Base-by-base conservation (phyloP, 116 monocot genomes). In the Cymodocea nodosa region DNA sequence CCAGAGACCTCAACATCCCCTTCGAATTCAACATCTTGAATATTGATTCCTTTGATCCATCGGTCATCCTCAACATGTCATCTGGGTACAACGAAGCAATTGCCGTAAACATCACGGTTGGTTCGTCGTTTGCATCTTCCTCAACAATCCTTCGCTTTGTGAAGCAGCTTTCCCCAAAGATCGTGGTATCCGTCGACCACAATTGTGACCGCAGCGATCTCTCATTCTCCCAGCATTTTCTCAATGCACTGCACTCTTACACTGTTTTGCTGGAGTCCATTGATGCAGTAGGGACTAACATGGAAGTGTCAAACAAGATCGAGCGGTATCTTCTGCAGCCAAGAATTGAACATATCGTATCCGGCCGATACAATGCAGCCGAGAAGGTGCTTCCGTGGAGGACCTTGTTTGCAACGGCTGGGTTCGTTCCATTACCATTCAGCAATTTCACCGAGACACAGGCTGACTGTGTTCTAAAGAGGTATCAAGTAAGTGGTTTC, bases 391-490 rank as follows among this genome's bases (percentile, higher is more conserved):
- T 66, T 0, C 79, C 79, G 1, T 90, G 85, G 85, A 55, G 83
- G 23, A 65, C 74, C 0, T 56, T 85, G 17, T 85, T 90, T 23
- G 61, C 78, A 0, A 78, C 83, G 0, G 71, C 76, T 6, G 97
- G 97, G 8, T 97, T 90, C 13, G 19, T 72, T 35, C 88, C 87
- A 2, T 18, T 80, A 30, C 80, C 70, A n/a, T 82, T 87, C 71
- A 97, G 87, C 71, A 90, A 87, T 66, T 83, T 91, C 70, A 78
- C 91, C 0, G 91, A 97, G 85, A 70, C 81, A 23, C 97, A 97
- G 65, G 91, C 97, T 0, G 91, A 90, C 65, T 90, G 85, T 62
- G 77, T 97, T 0, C 40, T 90, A 50, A 85, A 88, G 55, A 85
- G 85, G 73, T 69, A 81, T 18, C 87, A 81, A 60, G 78, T 87